Conservation (phyloP, 352 stramenopile genomes). For the Globisporangium lucens region DNA sequence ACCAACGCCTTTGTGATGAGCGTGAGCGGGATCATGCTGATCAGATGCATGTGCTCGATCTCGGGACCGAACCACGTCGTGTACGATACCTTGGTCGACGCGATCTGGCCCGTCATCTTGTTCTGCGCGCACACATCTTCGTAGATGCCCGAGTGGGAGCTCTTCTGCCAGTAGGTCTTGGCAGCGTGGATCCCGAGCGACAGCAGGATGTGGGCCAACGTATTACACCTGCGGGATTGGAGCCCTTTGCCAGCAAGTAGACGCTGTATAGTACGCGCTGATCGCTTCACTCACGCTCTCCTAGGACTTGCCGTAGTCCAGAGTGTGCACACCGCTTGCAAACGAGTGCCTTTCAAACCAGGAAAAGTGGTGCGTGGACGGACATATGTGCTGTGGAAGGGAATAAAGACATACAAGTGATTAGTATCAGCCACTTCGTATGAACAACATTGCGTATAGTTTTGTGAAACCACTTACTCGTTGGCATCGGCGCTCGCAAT, state of each 20-base stretch:
- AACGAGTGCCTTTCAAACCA: slow-evolving; percentile 97
- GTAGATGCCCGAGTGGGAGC: slow-evolving; percentile 51
- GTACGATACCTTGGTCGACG: slow-evolving; percentile 76
- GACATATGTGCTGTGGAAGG: slow-evolving; percentile 65
- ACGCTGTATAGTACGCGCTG: slow-evolving; percentile 96
- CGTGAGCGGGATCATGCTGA: slow-evolving; percentile 92
- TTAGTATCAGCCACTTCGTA: background rate
- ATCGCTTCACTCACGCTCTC: slow-evolving; percentile 96
- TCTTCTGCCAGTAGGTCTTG: slow-evolving; percentile 97
- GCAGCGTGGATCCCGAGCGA: slow-evolving; percentile 92
- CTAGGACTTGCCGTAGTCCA: slow-evolving; percentile 95
- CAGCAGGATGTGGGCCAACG: slow-evolving; percentile 89
- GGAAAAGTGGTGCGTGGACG: slow-evolving; percentile 92
- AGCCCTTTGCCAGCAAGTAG: slow-evolving; percentile 90
- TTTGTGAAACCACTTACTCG: slow-evolving; percentile 43
- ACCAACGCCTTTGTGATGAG: slow-evolving; percentile 79
- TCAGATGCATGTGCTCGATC: slow-evolving; percentile 86
- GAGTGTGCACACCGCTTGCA: slow-evolving; percentile 93
- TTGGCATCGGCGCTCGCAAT: slow-evolving; percentile 61
- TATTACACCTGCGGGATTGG: slow-evolving; percentile 66
- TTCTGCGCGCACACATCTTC: slow-evolving; percentile 69
- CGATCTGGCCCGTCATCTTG: slow-evolving; percentile 84
- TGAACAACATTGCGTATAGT: slow-evolving; percentile 3
- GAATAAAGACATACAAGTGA: slow-evolving; percentile 3
- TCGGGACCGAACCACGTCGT: slow-evolving; percentile 86